These are phyloP conservation scores for Avena eriantha DNA, from an alignment of 176 grass and related monocot genomes.

Conservation along the genomic window DNA sequence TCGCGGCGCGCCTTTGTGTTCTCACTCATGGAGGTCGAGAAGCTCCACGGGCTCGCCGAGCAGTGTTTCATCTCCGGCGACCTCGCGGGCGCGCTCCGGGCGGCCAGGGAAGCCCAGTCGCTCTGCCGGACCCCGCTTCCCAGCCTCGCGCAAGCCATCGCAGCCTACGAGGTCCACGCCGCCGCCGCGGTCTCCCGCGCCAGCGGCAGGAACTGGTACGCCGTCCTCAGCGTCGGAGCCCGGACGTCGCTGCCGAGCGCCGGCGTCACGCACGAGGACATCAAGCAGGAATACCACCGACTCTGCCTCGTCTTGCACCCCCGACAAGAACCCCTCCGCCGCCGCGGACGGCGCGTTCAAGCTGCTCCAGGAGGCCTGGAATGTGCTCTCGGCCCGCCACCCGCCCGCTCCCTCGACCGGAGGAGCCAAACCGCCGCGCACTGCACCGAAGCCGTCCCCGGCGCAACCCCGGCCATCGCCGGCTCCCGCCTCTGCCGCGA, in stretches of 20 bases:
- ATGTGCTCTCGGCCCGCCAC: not conserved
- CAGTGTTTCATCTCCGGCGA: not conserved
- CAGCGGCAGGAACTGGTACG: constrained; percentile 36
- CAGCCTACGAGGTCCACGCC: constrained; percentile 43
- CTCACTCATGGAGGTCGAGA: not conserved
- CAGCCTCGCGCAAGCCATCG: constrained; percentile 8
- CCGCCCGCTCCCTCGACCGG: not conserved
- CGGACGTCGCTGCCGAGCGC: not conserved
- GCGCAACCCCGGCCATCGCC: not conserved
- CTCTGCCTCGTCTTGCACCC: constrained; percentile 37
- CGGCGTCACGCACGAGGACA: constrained; percentile 19
- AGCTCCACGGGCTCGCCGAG: not conserved
- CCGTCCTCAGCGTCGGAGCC: constrained; percentile 28
- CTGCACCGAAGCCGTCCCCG: not conserved
- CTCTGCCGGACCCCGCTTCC: not conserved
- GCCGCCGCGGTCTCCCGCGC: not conserved
- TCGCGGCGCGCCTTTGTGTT: too few species aligned
- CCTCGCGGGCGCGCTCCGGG: not conserved
- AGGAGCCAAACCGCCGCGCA: not conserved
- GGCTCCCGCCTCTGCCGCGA: not conserved
- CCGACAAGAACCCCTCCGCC: constrained; percentile 35
- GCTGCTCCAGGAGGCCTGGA: constrained; percentile 37
- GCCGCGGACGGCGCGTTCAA: constrained; percentile 36
- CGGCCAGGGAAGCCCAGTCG: not conserved
- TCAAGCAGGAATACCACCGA: not conserved